phyloP scores from a whole-genome alignment of 2,329 filamentous ascomycete genomes.

The Botrytis tulipae region DNA sequence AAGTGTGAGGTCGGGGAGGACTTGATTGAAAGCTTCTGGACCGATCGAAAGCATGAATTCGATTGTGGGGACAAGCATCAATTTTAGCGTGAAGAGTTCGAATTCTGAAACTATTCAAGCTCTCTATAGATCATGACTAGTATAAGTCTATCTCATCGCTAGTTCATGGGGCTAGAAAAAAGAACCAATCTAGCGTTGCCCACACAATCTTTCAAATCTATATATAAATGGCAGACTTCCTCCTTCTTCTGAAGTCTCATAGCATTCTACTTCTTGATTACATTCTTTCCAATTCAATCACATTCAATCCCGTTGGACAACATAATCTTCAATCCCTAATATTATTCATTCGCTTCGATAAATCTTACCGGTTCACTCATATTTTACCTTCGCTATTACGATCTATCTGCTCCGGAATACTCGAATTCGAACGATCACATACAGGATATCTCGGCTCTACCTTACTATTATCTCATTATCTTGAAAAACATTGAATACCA shows the following conservation, averaged over 20 bases:
- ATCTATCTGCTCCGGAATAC: not conserved
- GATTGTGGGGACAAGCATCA: not conserved
- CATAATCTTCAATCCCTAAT: not conserved
- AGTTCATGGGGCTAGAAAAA: not conserved
- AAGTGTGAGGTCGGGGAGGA: not conserved
- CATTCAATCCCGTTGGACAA: accelerated
- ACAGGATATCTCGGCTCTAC: not conserved
- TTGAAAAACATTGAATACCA: not conserved
- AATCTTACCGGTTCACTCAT: not conserved
- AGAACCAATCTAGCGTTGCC: not conserved
- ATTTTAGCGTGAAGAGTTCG: not conserved
- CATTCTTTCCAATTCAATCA: not conserved
- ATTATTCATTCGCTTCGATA: not conserved
- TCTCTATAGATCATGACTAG: not conserved
- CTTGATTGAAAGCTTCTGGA: not conserved
- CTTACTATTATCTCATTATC: not conserved
- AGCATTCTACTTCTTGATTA: not conserved
- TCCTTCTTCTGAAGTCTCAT: not conserved
- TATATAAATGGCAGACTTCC: not conserved
- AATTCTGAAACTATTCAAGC: not conserved
- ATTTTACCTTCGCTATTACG: not conserved
- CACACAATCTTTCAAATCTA: not conserved
- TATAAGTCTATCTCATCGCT: not conserved
- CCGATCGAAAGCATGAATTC: not conserved
- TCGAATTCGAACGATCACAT: not conserved